Evolutionary conservation across 495 filamentous ascomycete genomes (phyloP), one percentile per base, ranked within the genome.

Genomic region (Lasiosphaeria ovina): DNA sequence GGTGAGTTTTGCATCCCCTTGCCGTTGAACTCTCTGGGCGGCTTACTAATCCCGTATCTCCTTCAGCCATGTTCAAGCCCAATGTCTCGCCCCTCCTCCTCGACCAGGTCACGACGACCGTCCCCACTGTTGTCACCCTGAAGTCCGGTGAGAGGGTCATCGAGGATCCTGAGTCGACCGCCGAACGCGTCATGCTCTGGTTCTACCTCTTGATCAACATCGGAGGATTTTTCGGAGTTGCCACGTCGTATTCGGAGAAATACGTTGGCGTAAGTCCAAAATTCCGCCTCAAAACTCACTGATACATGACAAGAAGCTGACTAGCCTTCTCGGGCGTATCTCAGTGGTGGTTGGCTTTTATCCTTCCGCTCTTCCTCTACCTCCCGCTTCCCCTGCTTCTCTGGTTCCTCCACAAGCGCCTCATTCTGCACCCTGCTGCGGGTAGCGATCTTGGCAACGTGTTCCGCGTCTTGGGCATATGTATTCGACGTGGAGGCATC

Each of bases 191-290:
- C n/a, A 85, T 85, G 76, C 81, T 86, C 44, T 81, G 84, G 67
- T 88, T 82, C 65, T 88, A 86, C 62, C 82, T 83, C 67, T 77
- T 82, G 62, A 83, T 81, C 64, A 83, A 96, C 76, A 63, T 95
- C 58, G 83, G 81, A 80, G 54, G 84, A 85, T 64, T 87, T 81
- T 61, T 79, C 83, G 61, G 79, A 85, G 72, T 78, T 35, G 76
- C 77, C 4, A 79, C 77, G 5, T 68, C 76, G 3, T 79, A 79
- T 59, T 70, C 76, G 9, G 77, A 78, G 64, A 79, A 78, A 55
- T 79, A 78, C 64, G 77, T 87, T 34, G 88, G 84, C 54, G 66
- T 69, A 60, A 61, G 66, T 69, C 12, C 10, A 49, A 4, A 1
- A 17, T 38, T 17, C 11, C 14, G 2, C 7, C 40, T 35, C 40